Percentiles rank a stretch among this genome's conserved stretches.
Conservation (phyloP, 2,329 filamentous ascomycete species). For the Metarhizium guizhouense region DNA sequence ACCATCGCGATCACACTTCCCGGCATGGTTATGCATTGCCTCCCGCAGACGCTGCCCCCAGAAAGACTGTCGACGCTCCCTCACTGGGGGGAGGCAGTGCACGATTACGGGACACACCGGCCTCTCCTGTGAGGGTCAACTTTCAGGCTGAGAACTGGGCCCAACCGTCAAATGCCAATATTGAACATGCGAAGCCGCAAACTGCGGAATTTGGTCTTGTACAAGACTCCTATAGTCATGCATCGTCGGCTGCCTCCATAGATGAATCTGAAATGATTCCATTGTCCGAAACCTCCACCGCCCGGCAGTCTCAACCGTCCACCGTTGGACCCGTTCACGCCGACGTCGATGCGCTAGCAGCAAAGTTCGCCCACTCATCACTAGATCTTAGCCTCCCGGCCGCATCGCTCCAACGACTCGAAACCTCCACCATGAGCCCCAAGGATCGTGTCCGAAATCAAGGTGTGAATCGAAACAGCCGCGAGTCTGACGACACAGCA, state of each 20-base stretch:
- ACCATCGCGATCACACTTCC: constrained; percentile 10
- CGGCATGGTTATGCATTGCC: constrained; percentile 3
- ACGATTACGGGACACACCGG: constrained; percentile 40
- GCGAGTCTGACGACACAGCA: constrained; percentile 42
- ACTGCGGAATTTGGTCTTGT: constrained; percentile 16
- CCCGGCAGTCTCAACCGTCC: background rate
- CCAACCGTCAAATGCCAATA: constrained; percentile 41
- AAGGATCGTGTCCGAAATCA: constrained; percentile 21
- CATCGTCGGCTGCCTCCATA: background rate
- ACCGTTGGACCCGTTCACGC: constrained; percentile 1
- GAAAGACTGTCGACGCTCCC: constrained; percentile 29
- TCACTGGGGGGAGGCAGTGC: constrained; percentile 20
- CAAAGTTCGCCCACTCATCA: constrained; percentile 9
- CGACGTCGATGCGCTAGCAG: constrained; percentile 5
- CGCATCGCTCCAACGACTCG: constrained; percentile 16
- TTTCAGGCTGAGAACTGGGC: constrained; percentile 44
- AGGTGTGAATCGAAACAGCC: constrained; percentile 37
- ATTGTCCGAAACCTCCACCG: background rate
- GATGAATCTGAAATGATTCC: background rate
- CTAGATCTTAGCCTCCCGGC: constrained; percentile 10
- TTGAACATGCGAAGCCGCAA: constrained; percentile 31
- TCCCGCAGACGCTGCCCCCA: constrained; percentile 13
- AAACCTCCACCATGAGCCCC: constrained; percentile 23
- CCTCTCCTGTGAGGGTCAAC: constrained; percentile 48
- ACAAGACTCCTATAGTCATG: background rate